Conservation (phyloP, 768 basidiomycete species). For the Russula earlei region DNA sequence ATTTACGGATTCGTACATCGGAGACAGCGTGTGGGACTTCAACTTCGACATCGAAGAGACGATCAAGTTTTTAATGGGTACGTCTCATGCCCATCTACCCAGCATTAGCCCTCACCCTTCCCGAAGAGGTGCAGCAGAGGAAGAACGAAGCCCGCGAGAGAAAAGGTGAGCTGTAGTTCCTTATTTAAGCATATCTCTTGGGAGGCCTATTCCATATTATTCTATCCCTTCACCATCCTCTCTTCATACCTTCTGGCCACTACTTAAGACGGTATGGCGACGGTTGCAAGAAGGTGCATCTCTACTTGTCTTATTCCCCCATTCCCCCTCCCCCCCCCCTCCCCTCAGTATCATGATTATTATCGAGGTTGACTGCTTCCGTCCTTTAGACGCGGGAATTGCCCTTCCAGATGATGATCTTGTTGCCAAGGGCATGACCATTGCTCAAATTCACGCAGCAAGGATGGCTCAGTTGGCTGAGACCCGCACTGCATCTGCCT, state of each 20-base stretch:
- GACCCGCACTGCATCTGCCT: conserved; percentile 20
- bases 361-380: conserved; percentile 21
- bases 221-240: conserved; percentile 26
- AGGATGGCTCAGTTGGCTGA: conserved; percentile 13
- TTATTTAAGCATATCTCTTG: conserved; percentile 27
- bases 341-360: conserved; percentile 13
- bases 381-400: conserved; percentile 22
- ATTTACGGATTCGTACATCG: conserved; percentile 65
- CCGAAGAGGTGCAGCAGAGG: conserved; percentile 59
- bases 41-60: conserved; percentile 80
- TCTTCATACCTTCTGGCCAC: conserved; percentile 21
- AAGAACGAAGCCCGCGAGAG: conserved; percentile 57
- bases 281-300: conserved; percentile 22
- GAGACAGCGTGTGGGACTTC: conserved; percentile 75
- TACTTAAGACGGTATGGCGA: conserved; percentile 16
- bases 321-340: not conserved
- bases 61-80: conserved; percentile 66
- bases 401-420: conserved; percentile 19
- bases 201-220: conserved; percentile 19
- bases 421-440: conserved; percentile 11
- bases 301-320: conserved; percentile 15
- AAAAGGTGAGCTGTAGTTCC: conserved; percentile 62
- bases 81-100: conserved; percentile 23
- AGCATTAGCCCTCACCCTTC: not conserved
- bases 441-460: conserved; percentile 14